Percentiles rank a stretch among this genome's conserved stretches.
Conservation (phyloP, 169 alveolate genomes). For the Plasmodium falciparum region DNA sequence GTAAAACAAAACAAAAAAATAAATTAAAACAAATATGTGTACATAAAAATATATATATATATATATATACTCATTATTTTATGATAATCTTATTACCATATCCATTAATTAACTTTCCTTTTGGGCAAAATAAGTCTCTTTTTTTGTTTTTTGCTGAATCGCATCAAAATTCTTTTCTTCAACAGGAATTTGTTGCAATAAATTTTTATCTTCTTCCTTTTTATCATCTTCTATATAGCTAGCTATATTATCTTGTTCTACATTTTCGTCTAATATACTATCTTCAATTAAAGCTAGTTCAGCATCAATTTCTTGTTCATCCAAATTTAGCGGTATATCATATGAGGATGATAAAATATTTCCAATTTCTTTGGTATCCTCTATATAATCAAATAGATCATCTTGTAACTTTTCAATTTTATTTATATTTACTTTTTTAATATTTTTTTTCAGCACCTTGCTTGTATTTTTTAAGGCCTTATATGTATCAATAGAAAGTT, state of each 20-base stretch:
- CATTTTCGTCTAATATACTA: slow-evolving; percentile 64
- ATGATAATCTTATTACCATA: background rate
- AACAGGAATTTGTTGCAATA: background rate
- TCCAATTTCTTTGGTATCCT: slow-evolving; percentile 74
- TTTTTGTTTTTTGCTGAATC: slow-evolving; percentile 17
- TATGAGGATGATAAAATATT: slow-evolving; percentile 55
- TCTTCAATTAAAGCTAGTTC: slow-evolving; percentile 74
- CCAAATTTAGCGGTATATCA: slow-evolving; percentile 56
- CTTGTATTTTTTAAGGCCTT: slow-evolving; percentile 55
- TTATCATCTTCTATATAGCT: slow-evolving; percentile 38
- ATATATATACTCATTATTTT: background rate
- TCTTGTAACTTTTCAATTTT: slow-evolving; percentile 77
- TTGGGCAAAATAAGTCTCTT: slow-evolving; percentile 30
- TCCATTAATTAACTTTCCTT: slow-evolving; percentile 22
- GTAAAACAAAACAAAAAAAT: background rate
- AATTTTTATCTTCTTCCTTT: slow-evolving; percentile 18
- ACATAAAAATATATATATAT: background rate
- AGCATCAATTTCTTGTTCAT: slow-evolving; percentile 75
- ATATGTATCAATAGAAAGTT: slow-evolving; percentile 74
- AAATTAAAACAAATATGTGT: background rate
- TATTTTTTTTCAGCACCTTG: slow-evolving; percentile 71
- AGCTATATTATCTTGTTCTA: slow-evolving; percentile 54
- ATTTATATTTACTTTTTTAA: slow-evolving; percentile 68
- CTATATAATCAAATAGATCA: slow-evolving; percentile 67
- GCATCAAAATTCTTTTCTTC: slow-evolving; percentile 3